A percentile compares a stretch with the other conserved stretches of the same genome.
Conservation (phyloP, 176 grass and related monocot species). For the Ensete glaucum region DNA sequence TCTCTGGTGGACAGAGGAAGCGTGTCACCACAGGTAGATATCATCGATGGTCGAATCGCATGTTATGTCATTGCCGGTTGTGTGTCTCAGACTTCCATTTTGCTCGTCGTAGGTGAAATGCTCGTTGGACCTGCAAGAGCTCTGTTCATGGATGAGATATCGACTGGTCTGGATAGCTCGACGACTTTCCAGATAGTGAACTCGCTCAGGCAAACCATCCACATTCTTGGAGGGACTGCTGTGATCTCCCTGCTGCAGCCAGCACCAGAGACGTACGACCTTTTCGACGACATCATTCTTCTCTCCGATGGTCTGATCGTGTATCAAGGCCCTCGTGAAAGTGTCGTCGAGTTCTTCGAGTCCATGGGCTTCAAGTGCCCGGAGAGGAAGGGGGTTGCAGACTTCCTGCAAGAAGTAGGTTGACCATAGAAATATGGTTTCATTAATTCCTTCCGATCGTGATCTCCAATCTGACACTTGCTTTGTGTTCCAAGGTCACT, state of each 20-base stretch:
- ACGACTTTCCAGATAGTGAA: constrained; percentile 81
- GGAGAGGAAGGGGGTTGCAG: constrained; percentile 60
- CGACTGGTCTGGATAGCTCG: constrained; percentile 78
- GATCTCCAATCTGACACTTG: neutral
- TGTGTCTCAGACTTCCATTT: neutral
- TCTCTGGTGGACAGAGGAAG: constrained; percentile 83
- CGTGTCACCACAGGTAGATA: constrained; percentile 80
- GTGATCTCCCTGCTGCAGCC: constrained; percentile 72
- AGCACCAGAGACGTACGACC: constrained; percentile 69
- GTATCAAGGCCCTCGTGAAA: constrained; percentile 63
- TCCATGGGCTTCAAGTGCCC: constrained; percentile 70
- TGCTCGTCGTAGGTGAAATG: constrained; percentile 51
- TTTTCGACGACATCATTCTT: constrained; percentile 86
- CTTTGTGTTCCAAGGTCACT: constrained; percentile 37
- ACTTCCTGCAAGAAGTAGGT: constrained; percentile 73
- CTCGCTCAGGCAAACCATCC: constrained; percentile 48
- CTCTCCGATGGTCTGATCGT: constrained; percentile 68
- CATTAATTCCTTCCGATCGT: neutral
- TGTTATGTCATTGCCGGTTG: neutral
- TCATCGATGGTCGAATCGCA: neutral
- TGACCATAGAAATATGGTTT: neutral
- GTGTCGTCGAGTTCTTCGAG: constrained; percentile 71
- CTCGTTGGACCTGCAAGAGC: constrained; percentile 65
- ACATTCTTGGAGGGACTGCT: constrained; percentile 53
- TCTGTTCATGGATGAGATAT: constrained; percentile 94